Conservation (phyloP, 352 stramenopile species). For the Globisporangium recalcitrans region DNA sequence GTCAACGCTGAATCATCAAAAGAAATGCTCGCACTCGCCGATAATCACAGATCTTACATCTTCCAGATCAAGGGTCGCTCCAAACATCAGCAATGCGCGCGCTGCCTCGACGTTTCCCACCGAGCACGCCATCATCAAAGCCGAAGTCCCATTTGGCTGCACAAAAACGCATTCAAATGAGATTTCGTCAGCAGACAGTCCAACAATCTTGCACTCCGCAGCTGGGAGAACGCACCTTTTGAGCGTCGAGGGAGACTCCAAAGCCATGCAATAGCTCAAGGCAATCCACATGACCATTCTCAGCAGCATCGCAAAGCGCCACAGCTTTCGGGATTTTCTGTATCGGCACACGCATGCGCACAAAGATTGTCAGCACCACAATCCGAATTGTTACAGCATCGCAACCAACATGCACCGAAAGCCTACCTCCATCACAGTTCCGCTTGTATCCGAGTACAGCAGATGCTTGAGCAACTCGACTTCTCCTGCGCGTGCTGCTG, state of each 20-base stretch:
- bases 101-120: constrained; percentile 83
- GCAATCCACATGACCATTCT: constrained; percentile 79
- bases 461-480: constrained; percentile 70
- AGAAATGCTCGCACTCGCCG: neutral
- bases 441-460: constrained; percentile 57
- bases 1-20: neutral
- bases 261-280: constrained; percentile 77
- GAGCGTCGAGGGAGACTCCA: constrained; percentile 75
- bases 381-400: neutral
- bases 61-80: constrained; percentile 76
- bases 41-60: constrained; percentile 36
- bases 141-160: constrained; percentile 72
- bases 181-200: neutral
- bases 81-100: constrained; percentile 79
- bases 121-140: constrained; percentile 82
- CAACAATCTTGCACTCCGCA: neutral
- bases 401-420: neutral
- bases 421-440: constrained; percentile 52
- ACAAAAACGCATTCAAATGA: constrained; percentile 1
- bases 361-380: neutral
- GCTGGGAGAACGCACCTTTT: constrained; percentile 47
- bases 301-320: constrained; percentile 72
- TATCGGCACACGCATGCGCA: neutral
- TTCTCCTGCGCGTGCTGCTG: constrained; percentile 64
- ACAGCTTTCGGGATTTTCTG: constrained; percentile 75